Base-by-base conservation (phyloP, 164 flowering plant genomes). In the Berberis vulgaris region DNA sequence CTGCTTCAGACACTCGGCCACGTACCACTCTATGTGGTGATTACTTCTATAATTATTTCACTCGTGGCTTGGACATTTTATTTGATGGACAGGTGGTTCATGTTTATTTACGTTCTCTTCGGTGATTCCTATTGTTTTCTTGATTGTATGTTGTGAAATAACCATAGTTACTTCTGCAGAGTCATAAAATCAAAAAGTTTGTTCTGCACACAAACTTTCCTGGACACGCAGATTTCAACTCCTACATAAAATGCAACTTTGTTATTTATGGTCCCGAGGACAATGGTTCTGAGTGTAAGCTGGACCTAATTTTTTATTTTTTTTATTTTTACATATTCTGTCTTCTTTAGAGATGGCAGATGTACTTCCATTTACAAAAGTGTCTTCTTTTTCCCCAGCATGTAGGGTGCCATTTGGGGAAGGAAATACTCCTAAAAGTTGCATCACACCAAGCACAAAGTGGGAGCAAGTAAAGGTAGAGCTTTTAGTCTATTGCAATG, bases 381-480 rank as follows among this genome's bases (percentile, higher is more conserved):
- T 12, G 5, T 26, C 9, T 26, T 41, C 42, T 12, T 11, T 41
- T 57, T 57, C 63, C 78, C 26, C 26, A 26, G 26, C 26, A 88
- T 93, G 65, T 76, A 84, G 91, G 73, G 41, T 5, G 41, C 72
- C 80, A 43, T 80, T 74, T 59, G 76, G 65, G 62, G 97, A 86
- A 64, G 82, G 60, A 61, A 80, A 73, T 68, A 67, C 75, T 62
- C 45, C 77, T 43, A 83, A 86, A 72, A 65, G 82, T 44, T 72
- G 69, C 69, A 94, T 94, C 64, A 84, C 91, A n/a, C 85, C 98
- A 11, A 82, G 82, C 80, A 88, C 97, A 13, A 91, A 94, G 63
- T 94, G 97, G 97, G 98, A 88, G 49, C 92, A 88, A 76, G 97
- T 94, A 63, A 94, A 94, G 97, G 98, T 93, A 70, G 69, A 13